Base-by-base conservation (phyloP, 345 rosid genomes). In the Gossypium mustelinum region DNA sequence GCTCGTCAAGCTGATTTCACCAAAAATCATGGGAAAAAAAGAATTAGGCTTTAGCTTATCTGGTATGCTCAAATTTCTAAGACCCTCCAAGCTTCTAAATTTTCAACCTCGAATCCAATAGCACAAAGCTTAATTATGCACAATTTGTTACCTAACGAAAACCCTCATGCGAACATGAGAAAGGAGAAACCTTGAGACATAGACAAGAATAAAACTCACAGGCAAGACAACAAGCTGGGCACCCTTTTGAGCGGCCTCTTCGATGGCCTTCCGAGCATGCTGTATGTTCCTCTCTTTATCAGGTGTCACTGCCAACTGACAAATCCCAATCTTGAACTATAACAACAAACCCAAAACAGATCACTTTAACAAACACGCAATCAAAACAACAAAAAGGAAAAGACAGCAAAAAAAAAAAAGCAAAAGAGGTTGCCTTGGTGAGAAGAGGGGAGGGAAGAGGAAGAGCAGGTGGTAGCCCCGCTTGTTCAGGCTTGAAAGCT, bases 151-250 rank as follows among this genome's bases (percentile, higher is more conserved):
- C 39, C 62, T 56, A 9, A 18, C 20, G 7, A 58, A 76, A 47
- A 47, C 17, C 18, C n/a, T 25, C 59, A 65, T 27, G 16, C 43
- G 17, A 39, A n/a, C 34, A 66, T 29, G 9, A 16, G 44, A n/a
- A 72, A 29, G 27, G 22, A 4, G 63, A 59, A 45, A 13, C 1
- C 50, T 56, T 48, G 48, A 51, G n/a, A 14, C 34, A 20, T 22
- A 29, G 12, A 71, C 43, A 24, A 47, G 2, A 43, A 18, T 57
- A 50, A 4, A 68, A 82, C 98, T 86, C 18, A 91, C 96, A 12
- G 96, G 98, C 85, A 95, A 88, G 47, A 95, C 59, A 81, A 93
- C 92, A 76, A 91, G 97, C 79, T 83, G 79, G 50, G 93, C 94
- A 54, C 96, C 98, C 76, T 83, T 90, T 27, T 78, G 83, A 20